Base-by-base conservation (phyloP, 257 asterid species). In the Parsonsia alboflavescens region DNA sequence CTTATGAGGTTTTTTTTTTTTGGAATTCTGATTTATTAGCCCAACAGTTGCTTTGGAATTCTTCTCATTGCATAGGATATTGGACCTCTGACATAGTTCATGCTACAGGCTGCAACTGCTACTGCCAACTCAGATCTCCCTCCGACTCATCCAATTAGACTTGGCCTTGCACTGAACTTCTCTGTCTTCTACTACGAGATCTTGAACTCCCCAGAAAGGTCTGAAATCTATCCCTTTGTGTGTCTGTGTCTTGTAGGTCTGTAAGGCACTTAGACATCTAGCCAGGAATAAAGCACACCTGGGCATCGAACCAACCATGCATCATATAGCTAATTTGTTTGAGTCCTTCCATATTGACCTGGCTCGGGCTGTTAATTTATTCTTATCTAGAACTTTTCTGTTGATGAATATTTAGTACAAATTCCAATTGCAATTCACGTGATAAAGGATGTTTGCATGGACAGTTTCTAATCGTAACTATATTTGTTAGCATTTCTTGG, bases 71-170 rank as follows among this genome's bases (percentile, higher is more conserved):
- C 45, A 52, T 56, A 63, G 63, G 0, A 46, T 61, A 45, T 71
- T n/a, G 24, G 49, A 49, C 30, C 68, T 33, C 39, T 17, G 42
- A 67, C 62, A 68, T 30, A 24, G 62, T 77, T 54, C 74, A 39
- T 68, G 56, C 77, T 86, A 69, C 84, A 91, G 97, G 96, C 96
- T 82, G 96, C 96, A 64, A 86, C 91, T 67, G 84, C 79, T 68
- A 70, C 91, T 70, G 96, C 93, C 74, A 73, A 85, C 64, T 56
- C 75, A 52, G 84, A 80, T 52, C 61, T 80, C 6, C 70, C 84
- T 10, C 78, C 84, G 2, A 80, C 84, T 21, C 84, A 80, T 71
- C 84, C 84, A 59, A 76, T 80, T 56, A 76, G 84, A 57, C 79
- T 80, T 50, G 84, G 84, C 24, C 80, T 80, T 73, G 84, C 84